Base-by-base conservation (phyloP, 768 basidiomycete species). In the Termitomyces sp. region DNA sequence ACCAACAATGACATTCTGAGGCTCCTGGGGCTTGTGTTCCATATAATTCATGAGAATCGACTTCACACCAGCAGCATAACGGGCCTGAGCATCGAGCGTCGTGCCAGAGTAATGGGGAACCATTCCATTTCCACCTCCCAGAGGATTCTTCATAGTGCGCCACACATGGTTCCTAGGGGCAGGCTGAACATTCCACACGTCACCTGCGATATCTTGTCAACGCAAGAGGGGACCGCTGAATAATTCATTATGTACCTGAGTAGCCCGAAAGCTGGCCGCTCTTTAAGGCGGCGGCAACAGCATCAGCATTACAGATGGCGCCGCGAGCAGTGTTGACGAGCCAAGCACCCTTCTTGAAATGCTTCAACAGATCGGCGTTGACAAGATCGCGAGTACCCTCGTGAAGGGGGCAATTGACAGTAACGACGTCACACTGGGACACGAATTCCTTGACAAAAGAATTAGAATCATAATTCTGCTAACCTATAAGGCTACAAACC, bases 261-360 rank as follows among this genome's bases (percentile, higher is more conserved):
- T 81, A 81, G 29, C 87, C 93, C 54, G 75, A 70, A 59, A 95
- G 71, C 31, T 91, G 89, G 17, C 93, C 93, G 52, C 81, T 85
- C 74, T 82, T 78, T 55, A 96, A 69, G 12, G 93, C 92, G 0
- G 69, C 84, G 4, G 87, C 85, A 58, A 95, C 87, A 42, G 84
- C 92, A 59, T 92, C 84, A 62, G 85, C 85, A 73, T 92, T 86
- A 68, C 90, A 92, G 65, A 96, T 93, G 41, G 94, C 94, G 43
- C 94, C 94, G 63, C 92, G 90, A 51, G 92, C 91, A 29, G 92
- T 93, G 82, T 96, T 96, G 67, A 96, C 87, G 65, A 95, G 83
- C 89, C 89, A 94, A 16, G 92, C 83, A 48, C 92, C 93, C 70
- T 89, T 87, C 82, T 96, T 96, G 82, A 95, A 89, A 75, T 91